phyloP scores from a whole-genome alignment of 2,329 filamentous ascomycete genomes.

The Camptophora hylomeconis region DNA sequence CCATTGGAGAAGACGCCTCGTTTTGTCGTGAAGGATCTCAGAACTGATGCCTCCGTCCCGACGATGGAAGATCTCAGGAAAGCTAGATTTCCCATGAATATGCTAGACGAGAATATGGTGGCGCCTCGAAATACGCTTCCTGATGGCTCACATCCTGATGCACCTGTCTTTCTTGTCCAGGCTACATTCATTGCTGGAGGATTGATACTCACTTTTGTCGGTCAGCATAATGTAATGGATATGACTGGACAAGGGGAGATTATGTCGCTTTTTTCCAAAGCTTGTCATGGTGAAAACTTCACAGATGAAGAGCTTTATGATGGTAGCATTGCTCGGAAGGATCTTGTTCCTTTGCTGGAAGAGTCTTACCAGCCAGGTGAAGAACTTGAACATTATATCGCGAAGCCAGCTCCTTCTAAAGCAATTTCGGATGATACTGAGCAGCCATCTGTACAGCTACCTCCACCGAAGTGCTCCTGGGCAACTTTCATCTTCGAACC shows the following conservation, averaged over 20 bases:
- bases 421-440: constrained; percentile 2
- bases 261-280: constrained; percentile 37
- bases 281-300: constrained; percentile 33
- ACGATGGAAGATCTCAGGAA: constrained; percentile 26
- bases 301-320: constrained; percentile 29
- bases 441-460: constrained; percentile 6
- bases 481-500: constrained; percentile 32
- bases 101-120: constrained; percentile 35
- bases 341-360: constrained; percentile 29
- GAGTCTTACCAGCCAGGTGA: constrained; percentile 22
- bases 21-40: constrained; percentile 33
- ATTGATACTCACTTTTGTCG: constrained; percentile 36
- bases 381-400: constrained; percentile 26
- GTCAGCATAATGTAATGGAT: constrained; percentile 39
- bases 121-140: constrained; percentile 30
- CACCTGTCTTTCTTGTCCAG: constrained; percentile 36
- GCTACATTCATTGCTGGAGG: constrained; percentile 37
- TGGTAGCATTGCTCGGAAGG: constrained; percentile 30
- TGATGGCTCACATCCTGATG: constrained; percentile 14
- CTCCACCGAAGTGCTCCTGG: constrained; percentile 26
- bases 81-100: constrained; percentile 32
- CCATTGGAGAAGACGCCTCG: constrained; percentile 18
- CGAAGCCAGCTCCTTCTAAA: constrained; percentile 15
- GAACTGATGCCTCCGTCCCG: constrained; percentile 22
- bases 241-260: constrained; percentile 36